Percentiles rank a stretch among this genome's conserved stretches.
Conservation (phyloP, 306 rosid genomes). For the Chamaecrista fasciculata region DNA sequence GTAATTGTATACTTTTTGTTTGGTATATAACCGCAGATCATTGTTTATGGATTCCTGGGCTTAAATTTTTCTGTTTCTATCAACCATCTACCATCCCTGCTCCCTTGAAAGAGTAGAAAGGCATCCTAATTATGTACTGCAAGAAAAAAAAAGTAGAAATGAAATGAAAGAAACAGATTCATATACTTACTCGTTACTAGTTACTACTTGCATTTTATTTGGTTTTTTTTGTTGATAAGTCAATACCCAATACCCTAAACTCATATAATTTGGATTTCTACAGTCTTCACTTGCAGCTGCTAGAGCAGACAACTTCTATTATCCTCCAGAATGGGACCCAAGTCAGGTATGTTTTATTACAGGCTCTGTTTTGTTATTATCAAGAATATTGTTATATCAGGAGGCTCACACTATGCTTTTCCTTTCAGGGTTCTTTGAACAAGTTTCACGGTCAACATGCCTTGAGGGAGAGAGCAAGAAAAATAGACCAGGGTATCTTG, state of each 20-base stretch:
- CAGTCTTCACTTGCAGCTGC: conserved; percentile 98
- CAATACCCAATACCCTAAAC: conserved; percentile 26
- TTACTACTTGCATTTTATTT: background rate
- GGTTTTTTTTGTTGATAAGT: conserved; percentile 10
- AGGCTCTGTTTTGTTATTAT: background rate
- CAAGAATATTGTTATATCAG: background rate
- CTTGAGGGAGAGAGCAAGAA: conserved; percentile 87
- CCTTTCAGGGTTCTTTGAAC: conserved; percentile 59
- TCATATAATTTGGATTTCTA: conserved; percentile 40
- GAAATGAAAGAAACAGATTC: too few species aligned
- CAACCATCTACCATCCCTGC: background rate
- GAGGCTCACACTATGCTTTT: conserved; percentile 25
- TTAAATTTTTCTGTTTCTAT: conserved; percentile 2
- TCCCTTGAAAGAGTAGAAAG: background rate
- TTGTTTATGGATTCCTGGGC: background rate
- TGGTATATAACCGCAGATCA: background rate
- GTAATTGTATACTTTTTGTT: conserved; percentile 1
- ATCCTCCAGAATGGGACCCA: conserved; percentile 96
- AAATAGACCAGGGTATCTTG: conserved; percentile 85
- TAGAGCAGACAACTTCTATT: conserved; percentile 86
- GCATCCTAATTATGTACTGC: background rate
- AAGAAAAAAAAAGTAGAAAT: too few species aligned
- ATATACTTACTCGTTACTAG: too few species aligned
- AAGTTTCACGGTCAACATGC: conserved; percentile 88
- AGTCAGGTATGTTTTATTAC: conserved; percentile 52